Evolutionary conservation across 2,329 filamentous ascomycete genomes (phyloP).

Genomic region (Allantophomopsis cytisporea): DNA sequence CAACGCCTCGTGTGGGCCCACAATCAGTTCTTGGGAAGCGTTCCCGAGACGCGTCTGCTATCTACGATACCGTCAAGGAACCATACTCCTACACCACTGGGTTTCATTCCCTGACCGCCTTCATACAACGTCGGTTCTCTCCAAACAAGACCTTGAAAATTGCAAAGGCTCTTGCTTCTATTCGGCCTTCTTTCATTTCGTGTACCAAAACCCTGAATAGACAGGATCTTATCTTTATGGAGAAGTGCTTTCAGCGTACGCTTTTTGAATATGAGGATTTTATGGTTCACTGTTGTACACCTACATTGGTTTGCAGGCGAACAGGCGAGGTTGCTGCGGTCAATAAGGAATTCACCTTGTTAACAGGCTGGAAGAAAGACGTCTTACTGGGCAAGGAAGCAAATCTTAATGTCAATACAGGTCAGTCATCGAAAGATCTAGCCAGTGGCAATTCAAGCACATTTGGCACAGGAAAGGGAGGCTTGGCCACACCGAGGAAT

Average conservation of each 20-base stretch:
- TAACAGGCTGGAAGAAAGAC: conserved; percentile 89
- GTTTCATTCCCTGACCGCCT: conserved; percentile 77
- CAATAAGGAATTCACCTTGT: conserved; percentile 90
- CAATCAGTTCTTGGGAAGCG: conserved; percentile 15
- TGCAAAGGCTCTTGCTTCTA: conserved; percentile 75
- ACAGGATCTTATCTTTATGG: conserved; percentile 91
- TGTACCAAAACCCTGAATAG: conserved; percentile 80
- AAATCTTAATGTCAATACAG: conserved; percentile 72
- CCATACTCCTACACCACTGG: conserved; percentile 85
- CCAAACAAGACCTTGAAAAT: conserved; percentile 68
- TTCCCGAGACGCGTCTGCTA: conserved; percentile 58
- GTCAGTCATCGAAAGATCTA: conserved; percentile 29
- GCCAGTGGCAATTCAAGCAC: conserved; percentile 28
- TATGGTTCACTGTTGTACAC: conserved; percentile 75
- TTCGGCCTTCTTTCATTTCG: conserved; percentile 85
- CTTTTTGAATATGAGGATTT: conserved; percentile 90
- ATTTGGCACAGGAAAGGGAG: conserved; percentile 23
- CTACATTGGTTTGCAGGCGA: conserved; percentile 80
- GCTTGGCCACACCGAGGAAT: conserved; percentile 35
- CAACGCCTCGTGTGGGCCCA: conserved; percentile 12
- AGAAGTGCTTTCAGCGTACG: conserved; percentile 89
- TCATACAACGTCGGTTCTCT: conserved; percentile 67
- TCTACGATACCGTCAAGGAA: conserved; percentile 81
- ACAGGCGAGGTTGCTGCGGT: conserved; percentile 92
- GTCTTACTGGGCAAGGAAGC: conserved; percentile 77